Conservation (phyloP, 2,329 filamentous ascomycete genomes). For the Alternaria arborescens region DNA sequence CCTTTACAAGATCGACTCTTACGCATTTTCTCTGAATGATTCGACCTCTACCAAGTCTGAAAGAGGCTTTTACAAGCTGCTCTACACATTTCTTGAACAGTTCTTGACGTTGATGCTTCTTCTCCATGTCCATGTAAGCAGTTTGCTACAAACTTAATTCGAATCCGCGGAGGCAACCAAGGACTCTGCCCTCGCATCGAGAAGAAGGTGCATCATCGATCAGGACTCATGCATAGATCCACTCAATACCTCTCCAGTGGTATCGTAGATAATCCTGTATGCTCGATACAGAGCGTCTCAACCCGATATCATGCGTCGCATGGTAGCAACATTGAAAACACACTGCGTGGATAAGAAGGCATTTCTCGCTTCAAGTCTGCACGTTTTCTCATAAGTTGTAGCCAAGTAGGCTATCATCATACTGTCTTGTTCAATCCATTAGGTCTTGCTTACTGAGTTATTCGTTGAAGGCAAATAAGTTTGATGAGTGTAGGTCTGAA, state of each 20-base stretch:
- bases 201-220: background rate
- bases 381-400: background rate
- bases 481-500: background rate
- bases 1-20: background rate
- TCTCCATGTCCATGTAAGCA: background rate
- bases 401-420: background rate
- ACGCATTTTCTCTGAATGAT: background rate
- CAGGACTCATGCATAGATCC: background rate
- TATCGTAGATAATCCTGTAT: background rate
- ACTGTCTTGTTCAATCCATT: background rate
- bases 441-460: background rate
- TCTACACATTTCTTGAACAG: background rate
- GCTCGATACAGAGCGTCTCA: background rate
- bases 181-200: background rate
- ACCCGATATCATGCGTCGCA: background rate
- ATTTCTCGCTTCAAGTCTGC: background rate
- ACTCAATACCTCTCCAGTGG: background rate
- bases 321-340: background rate
- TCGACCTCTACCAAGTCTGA: background rate
- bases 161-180: background rate
- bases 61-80: background rate
- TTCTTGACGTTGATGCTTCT: background rate
- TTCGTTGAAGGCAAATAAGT: background rate
- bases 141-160: background rate
- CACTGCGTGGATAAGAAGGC: background rate